phyloP scores from a whole-genome alignment of 164 flowering plant genomes.

The Liriodendron chinense region DNA sequence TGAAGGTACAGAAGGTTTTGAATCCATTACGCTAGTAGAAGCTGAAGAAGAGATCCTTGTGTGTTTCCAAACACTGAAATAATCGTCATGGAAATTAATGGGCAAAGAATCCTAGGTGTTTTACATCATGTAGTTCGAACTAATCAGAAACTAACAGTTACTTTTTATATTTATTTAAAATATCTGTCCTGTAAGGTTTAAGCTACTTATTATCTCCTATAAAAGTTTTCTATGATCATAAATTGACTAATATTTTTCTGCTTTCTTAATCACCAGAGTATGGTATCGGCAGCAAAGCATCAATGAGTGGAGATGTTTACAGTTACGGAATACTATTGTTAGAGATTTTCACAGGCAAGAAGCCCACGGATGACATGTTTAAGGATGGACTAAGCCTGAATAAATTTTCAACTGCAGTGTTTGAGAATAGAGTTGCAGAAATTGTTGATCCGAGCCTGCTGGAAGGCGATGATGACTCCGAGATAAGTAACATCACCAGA shows the following conservation, averaged over 20 bases:
- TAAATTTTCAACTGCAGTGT: background rate
- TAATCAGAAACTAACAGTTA: background rate
- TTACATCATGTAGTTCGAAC: no score
- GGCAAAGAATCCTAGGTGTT: no score
- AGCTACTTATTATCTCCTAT: background rate
- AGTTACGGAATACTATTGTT: conserved; percentile 30
- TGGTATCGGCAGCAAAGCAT: conserved; percentile 20
- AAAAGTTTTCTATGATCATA: background rate
- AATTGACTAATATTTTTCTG: background rate
- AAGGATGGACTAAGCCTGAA: conserved; percentile 3
- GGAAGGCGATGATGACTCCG: background rate
- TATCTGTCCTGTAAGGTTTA: background rate
- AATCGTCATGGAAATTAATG: no score
- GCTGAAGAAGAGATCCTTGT: no score
- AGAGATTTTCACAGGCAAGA: conserved; percentile 10
- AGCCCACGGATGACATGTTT: conserved; percentile 10
- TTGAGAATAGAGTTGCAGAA: background rate
- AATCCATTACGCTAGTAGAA: no score
- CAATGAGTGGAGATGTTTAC: conserved; percentile 27
- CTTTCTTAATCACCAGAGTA: conserved; percentile 19
- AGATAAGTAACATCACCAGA: background rate
- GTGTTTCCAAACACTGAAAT: no score
- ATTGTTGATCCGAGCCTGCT: background rate
- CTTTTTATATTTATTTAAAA: no score
- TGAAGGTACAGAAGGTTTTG: no score